A percentile compares a stretch with the other conserved stretches of the same genome.
Evolutionary conservation across 1,284 basidiomycete species (phyloP).

Genomic region (Paramarasmius palmivorus): DNA sequence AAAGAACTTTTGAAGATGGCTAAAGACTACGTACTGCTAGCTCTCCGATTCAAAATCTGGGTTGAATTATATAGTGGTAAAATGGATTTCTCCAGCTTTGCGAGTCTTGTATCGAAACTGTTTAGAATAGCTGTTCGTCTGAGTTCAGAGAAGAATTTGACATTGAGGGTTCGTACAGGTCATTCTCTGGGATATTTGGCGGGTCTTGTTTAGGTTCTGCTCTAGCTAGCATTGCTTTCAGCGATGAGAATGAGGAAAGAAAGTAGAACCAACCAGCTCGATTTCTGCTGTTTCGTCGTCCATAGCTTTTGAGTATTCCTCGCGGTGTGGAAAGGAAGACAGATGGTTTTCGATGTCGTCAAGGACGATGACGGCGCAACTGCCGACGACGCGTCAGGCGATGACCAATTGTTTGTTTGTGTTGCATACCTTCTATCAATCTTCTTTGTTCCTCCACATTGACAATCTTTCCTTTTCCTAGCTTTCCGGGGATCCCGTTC

Average conservation of each 20-base stretch:
- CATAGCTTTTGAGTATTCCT: too few species aligned
- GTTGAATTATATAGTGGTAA: constrained; percentile 74
- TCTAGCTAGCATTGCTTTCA: constrained; percentile 55
- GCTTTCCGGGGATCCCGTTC: too few species aligned
- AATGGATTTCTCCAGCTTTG: constrained; percentile 81
- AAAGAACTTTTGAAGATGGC: not conserved
- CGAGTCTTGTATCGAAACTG: constrained; percentile 75
- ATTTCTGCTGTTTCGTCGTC: constrained; percentile 79
- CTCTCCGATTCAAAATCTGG: constrained; percentile 69
- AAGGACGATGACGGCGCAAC: too few species aligned
- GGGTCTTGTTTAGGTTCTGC: constrained; percentile 82
- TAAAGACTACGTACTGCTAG: constrained; percentile 52
- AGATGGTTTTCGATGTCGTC: too few species aligned
- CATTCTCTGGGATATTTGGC: constrained; percentile 80
- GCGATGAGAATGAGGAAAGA: not conserved
- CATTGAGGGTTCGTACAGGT: constrained; percentile 51
- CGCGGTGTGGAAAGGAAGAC: too few species aligned
- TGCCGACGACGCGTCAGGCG: too few species aligned
- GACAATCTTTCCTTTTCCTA: too few species aligned
- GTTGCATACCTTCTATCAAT: too few species aligned
- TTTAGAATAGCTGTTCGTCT: constrained; percentile 65
- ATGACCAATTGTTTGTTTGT: too few species aligned
- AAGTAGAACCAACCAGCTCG: constrained; percentile 51
- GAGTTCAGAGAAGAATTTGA: constrained; percentile 24
- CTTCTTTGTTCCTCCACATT: too few species aligned